Conservation (phyloP, 345 rosid species). For the Angophora floribunda region DNA sequence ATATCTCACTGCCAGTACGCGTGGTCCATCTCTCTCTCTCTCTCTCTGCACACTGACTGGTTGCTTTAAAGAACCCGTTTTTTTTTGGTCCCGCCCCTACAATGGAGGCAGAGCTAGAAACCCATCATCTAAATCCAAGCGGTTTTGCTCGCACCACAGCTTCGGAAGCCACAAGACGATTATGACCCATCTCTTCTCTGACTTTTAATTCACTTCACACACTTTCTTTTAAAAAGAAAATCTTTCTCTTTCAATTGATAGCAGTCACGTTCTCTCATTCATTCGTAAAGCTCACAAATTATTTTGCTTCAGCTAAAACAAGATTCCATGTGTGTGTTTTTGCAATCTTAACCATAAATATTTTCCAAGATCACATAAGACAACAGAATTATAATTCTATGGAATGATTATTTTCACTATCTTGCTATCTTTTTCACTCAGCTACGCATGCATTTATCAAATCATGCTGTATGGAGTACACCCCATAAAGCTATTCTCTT, state of each 20-base stretch:
- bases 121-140: background rate
- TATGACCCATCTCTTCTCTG: background rate
- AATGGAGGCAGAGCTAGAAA: background rate
- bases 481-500: background rate
- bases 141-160: constrained; percentile 9
- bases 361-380: background rate
- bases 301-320: background rate
- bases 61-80: constrained; percentile 44
- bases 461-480: background rate
- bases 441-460: background rate
- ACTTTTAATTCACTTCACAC: background rate
- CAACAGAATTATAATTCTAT: background rate
- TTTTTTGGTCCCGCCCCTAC: constrained; percentile 49
- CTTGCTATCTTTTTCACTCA: background rate
- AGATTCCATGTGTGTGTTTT: background rate
- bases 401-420: background rate
- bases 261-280: background rate
- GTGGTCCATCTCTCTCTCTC: constrained; percentile 15
- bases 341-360: background rate
- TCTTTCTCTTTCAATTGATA: background rate
- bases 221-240: background rate
- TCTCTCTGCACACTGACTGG: constrained; percentile 10
- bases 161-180: constrained; percentile 9
- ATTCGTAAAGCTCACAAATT: background rate
- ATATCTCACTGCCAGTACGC: background rate